A percentile compares a stretch with the other conserved stretches of the same genome.
phyloP scores from a whole-genome alignment of 148 eudicot genomes.

The Selenicereus undatus region DNA sequence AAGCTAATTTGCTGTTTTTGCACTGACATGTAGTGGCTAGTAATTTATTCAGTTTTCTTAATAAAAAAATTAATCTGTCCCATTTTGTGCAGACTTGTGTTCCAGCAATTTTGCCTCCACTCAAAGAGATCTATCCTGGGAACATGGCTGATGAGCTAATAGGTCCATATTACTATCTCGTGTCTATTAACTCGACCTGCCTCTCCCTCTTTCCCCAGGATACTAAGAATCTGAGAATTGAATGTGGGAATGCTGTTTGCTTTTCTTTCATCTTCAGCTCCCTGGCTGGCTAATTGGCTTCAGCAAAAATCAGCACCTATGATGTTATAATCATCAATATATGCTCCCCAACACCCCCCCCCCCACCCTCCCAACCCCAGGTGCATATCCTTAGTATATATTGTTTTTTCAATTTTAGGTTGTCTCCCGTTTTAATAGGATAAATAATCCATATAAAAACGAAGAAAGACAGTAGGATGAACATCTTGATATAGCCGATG shows the following conservation, averaged over 20 bases:
- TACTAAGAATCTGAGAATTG: neutral
- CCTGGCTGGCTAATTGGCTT: neutral
- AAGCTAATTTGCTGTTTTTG: neutral
- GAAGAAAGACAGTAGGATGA: neutral
- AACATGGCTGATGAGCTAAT: slow-evolving; percentile 79
- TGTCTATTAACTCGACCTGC: slow-evolving; percentile 1
- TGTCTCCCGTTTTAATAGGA: neutral
- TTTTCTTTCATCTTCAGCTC: neutral
- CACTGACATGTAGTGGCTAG: neutral
- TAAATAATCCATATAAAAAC: neutral
- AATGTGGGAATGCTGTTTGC: neutral
- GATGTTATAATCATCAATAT: neutral
- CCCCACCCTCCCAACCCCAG: neutral
- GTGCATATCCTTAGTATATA: neutral
- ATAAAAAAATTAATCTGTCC: slow-evolving; percentile 10
- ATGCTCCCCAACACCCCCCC: neutral
- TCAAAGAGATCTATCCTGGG: slow-evolving; percentile 77
- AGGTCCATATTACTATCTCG: slow-evolving; percentile 39
- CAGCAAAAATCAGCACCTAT: neutral
- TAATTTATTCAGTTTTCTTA: neutral
- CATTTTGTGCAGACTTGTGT: slow-evolving; percentile 67
- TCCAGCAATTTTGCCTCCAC: slow-evolving; percentile 92
- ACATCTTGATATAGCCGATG: neutral
- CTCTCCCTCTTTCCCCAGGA: neutral
- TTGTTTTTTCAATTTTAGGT: neutral